Percentiles rank a stretch among this genome's conserved stretches.
Evolutionary conservation across 495 filamentous ascomycete genomes (phyloP).

Genomic region (Tuber magnatum): DNA sequence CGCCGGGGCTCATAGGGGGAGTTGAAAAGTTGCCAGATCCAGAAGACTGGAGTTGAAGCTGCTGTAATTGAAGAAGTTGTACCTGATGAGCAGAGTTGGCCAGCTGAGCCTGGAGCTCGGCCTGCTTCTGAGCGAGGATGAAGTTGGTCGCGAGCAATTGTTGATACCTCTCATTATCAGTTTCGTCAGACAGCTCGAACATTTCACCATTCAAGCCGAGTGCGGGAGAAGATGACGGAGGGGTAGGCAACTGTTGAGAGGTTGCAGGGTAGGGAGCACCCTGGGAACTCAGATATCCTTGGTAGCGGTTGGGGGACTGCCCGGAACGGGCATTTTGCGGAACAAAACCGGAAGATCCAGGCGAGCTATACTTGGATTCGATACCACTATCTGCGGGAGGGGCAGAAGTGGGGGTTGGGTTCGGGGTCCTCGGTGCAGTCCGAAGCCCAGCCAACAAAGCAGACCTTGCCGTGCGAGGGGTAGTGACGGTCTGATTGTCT

Average conservation of each 20-base stretch:
- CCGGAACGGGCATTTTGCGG: conserved; percentile 18
- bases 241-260: conserved; percentile 35
- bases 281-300: conserved; percentile 25
- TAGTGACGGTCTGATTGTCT: conserved; percentile 46
- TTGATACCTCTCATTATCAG: conserved; percentile 34
- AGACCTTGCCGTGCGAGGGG: conserved; percentile 87
- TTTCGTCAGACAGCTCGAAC: conserved; percentile 27
- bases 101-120: conserved; percentile 39
- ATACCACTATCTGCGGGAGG: conserved; percentile 36
- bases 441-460: conserved; percentile 89
- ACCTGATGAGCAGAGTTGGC: conserved; percentile 34
- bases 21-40: conserved; percentile 40
- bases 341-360: conserved; percentile 20
- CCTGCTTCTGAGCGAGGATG: conserved; percentile 42
- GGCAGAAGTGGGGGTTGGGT: conserved; percentile 48
- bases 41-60: conserved; percentile 38
- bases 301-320: conserved; percentile 28
- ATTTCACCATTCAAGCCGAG: conserved; percentile 35
- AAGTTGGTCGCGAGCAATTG: conserved; percentile 37
- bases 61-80: conserved; percentile 48
- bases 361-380: conserved; percentile 30
- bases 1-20: conserved; percentile 43
- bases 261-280: conserved; percentile 10
- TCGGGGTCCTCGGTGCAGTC: conserved; percentile 81
- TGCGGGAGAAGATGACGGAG: conserved; percentile 37